Conservation (phyloP, 2,329 filamentous ascomycete genomes). For the Colletotrichum orbiculare region DNA sequence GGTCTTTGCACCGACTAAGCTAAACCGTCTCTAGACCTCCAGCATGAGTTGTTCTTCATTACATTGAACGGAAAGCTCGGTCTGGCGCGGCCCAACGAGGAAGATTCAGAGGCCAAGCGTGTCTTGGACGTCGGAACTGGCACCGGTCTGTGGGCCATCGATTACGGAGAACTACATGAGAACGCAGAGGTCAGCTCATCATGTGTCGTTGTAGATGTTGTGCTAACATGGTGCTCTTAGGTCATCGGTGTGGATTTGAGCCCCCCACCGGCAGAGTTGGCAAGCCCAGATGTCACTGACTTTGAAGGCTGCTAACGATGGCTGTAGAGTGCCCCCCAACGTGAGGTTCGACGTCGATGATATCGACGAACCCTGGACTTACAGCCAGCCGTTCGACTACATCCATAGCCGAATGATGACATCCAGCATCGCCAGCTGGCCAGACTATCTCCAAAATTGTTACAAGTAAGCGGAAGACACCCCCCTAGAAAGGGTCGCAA, state of each 20-base stretch:
- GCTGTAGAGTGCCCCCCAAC: slow-evolving; percentile 57
- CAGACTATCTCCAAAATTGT: slow-evolving; percentile 48
- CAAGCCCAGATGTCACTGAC: slow-evolving; percentile 5
- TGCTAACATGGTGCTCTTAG: slow-evolving; percentile 20
- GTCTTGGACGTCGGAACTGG: slow-evolving; percentile 60
- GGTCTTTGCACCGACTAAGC: not conserved
- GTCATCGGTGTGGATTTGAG: slow-evolving; percentile 54
- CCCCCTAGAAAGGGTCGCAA: not conserved
- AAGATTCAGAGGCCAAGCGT: slow-evolving; percentile 20
- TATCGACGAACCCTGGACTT: slow-evolving; percentile 53
- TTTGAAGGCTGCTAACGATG: not conserved
- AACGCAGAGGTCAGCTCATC: slow-evolving; percentile 41
- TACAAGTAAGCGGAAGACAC: slow-evolving; percentile 41
- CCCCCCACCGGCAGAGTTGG: slow-evolving; percentile 52
- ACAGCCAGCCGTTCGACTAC: slow-evolving; percentile 51
- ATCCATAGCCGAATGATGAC: slow-evolving; percentile 52
- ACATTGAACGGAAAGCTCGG: slow-evolving; percentile 41
- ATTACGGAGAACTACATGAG: slow-evolving; percentile 46
- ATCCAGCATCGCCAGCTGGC: slow-evolving; percentile 48
- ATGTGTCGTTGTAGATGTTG: not conserved
- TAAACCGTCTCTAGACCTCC: slow-evolving; percentile 38
- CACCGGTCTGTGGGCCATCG: slow-evolving; percentile 58
- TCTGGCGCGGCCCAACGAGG: slow-evolving; percentile 35
- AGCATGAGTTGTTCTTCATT: slow-evolving; percentile 43
- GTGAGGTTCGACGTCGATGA: slow-evolving; percentile 59